Base-by-base conservation (phyloP, 345 rosid species). In the Hirschfeldia incana region DNA sequence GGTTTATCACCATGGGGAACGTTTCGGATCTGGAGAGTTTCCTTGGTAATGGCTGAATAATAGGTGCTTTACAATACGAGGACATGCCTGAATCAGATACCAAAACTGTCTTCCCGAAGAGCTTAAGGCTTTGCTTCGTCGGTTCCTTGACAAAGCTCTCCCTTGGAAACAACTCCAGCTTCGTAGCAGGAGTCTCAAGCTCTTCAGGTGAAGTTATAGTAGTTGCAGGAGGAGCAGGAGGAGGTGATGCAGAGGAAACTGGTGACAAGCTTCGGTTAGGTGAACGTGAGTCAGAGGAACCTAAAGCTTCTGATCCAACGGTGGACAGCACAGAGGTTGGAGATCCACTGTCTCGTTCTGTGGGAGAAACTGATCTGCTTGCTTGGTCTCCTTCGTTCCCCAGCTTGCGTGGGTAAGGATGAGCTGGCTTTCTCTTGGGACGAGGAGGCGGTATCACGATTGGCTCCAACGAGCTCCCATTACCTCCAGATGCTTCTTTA, bases 371-470 rank as follows among this genome's bases (percentile, higher is more conserved):
- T 6, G 93, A 86, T 76, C 86, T 77, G 46, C 74, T 72, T 27
- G 82, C 16, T 69, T 65, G 80, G 65, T 83, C 84, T 76, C 66
- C 70, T 28, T 67, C 75, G 16, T 87, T 80, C 39, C 67, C 83
- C 53, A 75, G 28, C 85, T 92, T 92, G 8, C 97, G 91, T 34
- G 97, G 97, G 75, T 92, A 92, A 81, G 96, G 96, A 80, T 92
- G 96, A 67, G 70, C 37, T 1, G 96, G 97, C 53, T 90, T 92
- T 69, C 96, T 75, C 82, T 92, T 92, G 2, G 94, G 97, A 64
- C 97, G 89, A 15, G 97, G 94, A 77, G 97, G 96, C 10, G 97
- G 96, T 72, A 92, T 92, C 82, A 88, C 89, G 57, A 92, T 84
- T n/a, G 90, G 82, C 67, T 92, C 91, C 39, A 83, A 30, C 2